A percentile compares a stretch with the other conserved stretches of the same genome.
Evolutionary conservation across 345 rosid genomes (phyloP).

Genomic region (Conringia planisiliqua): DNA sequence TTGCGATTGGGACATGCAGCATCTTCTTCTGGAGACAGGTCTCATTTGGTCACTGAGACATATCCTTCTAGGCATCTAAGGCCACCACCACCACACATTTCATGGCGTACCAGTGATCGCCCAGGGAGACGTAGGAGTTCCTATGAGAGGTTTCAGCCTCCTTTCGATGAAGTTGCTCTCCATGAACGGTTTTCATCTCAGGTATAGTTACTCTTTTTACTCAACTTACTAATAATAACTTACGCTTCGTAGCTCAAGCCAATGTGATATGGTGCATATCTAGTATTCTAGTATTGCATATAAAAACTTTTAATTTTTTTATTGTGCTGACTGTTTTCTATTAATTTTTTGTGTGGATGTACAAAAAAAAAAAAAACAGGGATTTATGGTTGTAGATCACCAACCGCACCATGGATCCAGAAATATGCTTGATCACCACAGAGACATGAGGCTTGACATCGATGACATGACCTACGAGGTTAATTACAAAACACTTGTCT

Average conservation of each 20-base stretch:
- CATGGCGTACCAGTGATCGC: slow-evolving; percentile 64
- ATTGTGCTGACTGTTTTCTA: slow-evolving; percentile 3
- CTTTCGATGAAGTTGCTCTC: slow-evolving; percentile 48
- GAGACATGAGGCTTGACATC: slow-evolving; percentile 83
- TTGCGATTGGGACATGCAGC: slow-evolving; percentile 48
- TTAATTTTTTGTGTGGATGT: neutral
- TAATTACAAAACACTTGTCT: neutral
- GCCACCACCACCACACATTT: slow-evolving; percentile 41
- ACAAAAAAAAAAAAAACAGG: slow-evolving; percentile 44
- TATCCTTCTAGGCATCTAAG: slow-evolving; percentile 62
- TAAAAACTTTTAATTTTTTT: neutral
- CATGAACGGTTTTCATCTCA: slow-evolving; percentile 58
- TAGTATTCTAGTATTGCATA: neutral
- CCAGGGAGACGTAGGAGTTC: slow-evolving; percentile 64
- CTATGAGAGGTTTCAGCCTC: slow-evolving; percentile 54
- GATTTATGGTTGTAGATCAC: slow-evolving; percentile 50
- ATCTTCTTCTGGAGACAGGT: slow-evolving; percentile 50
- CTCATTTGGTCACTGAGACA: slow-evolving; percentile 53
- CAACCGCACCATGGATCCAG: slow-evolving; percentile 53
- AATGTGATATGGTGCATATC: neutral
- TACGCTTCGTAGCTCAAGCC: neutral
- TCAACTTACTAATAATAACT: neutral
- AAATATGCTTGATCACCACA: slow-evolving; percentile 58
- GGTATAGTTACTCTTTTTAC: slow-evolving; percentile 35
- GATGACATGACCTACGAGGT: slow-evolving; percentile 94